Conservation (phyloP, 371 early-diverging fungal species). For the Saksenaea vasiformis region DNA sequence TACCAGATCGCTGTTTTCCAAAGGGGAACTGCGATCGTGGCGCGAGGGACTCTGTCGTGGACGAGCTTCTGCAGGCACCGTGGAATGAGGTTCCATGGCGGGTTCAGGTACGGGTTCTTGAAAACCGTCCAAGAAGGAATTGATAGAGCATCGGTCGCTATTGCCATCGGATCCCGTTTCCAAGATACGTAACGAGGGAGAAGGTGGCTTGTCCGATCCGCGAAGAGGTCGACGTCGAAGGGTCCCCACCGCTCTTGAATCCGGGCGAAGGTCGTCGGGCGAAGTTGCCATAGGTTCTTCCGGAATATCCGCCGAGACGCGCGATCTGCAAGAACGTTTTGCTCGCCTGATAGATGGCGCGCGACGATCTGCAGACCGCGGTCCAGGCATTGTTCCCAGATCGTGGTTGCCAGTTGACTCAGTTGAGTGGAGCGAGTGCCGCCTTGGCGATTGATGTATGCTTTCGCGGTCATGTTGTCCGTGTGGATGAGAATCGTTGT, state of each 20-base stretch:
- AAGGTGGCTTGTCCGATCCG: slow-evolving; percentile 18
- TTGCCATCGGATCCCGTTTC: slow-evolving; percentile 11
- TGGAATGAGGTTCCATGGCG: slow-evolving; percentile 13
- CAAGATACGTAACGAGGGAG: slow-evolving; percentile 22
- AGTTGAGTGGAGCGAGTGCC: slow-evolving; percentile 22
- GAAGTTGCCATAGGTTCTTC: slow-evolving; percentile 21
- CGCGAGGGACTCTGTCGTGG: neutral
- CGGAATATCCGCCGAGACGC: slow-evolving; percentile 14
- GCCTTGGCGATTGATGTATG: slow-evolving; percentile 32
- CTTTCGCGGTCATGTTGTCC: slow-evolving; percentile 29
- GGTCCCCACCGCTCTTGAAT: slow-evolving; percentile 17
- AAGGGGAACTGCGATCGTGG: slow-evolving; percentile 4
- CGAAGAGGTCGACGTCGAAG: slow-evolving; percentile 23
- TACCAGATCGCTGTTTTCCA: slow-evolving; percentile 23
- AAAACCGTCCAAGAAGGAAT: neutral
- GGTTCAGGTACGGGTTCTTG: slow-evolving; percentile 4
- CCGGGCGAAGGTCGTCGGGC: slow-evolving; percentile 4
- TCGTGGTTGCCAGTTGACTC: slow-evolving; percentile 16
- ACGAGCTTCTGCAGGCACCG: neutral
- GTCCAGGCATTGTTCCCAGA: slow-evolving; percentile 24
- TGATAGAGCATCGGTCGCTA: slow-evolving; percentile 1
- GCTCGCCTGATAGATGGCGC: slow-evolving; percentile 18
- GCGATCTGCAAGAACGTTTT: slow-evolving; percentile 18
- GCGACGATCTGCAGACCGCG: slow-evolving; percentile 19
- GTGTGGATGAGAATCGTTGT: slow-evolving; percentile 21